A percentile compares a stretch with the other conserved stretches of the same genome.
Conservation (phyloP, 768 basidiomycete genomes). For the Hygrophoropsis aurantiaca region DNA sequence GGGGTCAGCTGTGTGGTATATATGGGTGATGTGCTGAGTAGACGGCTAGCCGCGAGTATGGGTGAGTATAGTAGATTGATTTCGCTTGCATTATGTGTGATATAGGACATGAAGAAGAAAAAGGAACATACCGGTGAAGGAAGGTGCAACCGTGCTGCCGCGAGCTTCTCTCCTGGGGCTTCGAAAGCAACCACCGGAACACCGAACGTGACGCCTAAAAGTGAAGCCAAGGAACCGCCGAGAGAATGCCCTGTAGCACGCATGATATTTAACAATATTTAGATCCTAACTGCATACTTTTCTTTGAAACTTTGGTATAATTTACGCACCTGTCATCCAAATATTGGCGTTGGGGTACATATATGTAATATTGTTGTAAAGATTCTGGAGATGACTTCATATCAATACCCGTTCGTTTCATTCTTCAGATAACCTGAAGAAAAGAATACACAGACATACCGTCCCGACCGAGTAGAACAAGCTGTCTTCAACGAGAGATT, state of each 20-base stretch:
- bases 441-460: slow-evolving; percentile 44
- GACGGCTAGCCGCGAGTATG: slow-evolving; percentile 48
- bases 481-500: slow-evolving; percentile 74
- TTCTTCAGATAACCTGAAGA: not conserved
- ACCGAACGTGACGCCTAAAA: slow-evolving; percentile 91
- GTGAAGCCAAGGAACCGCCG: slow-evolving; percentile 81
- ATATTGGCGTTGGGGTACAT: slow-evolving; percentile 90
- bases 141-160: slow-evolving; percentile 80
- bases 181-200: slow-evolving; percentile 90
- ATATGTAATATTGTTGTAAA: slow-evolving; percentile 89
- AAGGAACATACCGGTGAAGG: slow-evolving; percentile 70
- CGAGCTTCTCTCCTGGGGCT: slow-evolving; percentile 70
- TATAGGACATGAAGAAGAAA: not conserved
- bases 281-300: not conserved
- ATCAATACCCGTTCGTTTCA: not conserved
- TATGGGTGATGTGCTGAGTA: slow-evolving; percentile 75
- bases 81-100: no score
- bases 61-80: slow-evolving; percentile 1
- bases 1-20: slow-evolving; percentile 94
- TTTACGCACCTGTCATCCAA: slow-evolving; percentile 71
- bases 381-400: slow-evolving; percentile 49
- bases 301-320: not conserved
- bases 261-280: not conserved
- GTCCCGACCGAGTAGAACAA: slow-evolving; percentile 86
- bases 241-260: slow-evolving; percentile 60